These are phyloP conservation scores for Daedaleopsis sinensis DNA, from an alignment of 768 basidiomycete species.

Conservation along the genomic window DNA sequence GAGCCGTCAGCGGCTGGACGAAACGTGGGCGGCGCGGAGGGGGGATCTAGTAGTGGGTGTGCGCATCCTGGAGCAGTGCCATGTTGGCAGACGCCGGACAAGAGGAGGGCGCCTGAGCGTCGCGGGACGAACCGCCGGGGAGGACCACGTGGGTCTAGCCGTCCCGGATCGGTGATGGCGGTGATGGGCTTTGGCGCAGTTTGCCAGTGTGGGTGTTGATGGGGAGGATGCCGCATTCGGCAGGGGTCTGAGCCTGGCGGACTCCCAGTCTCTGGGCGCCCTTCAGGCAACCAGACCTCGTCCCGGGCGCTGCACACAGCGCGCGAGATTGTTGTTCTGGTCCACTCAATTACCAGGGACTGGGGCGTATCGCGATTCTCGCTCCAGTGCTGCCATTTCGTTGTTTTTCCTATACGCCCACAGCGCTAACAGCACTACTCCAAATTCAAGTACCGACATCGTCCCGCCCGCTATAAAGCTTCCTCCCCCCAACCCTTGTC, in stretches of 20 bases:
- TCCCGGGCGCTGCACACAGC: neutral
- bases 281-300: neutral
- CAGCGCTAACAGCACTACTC: slow-evolving; percentile 5
- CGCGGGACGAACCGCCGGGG: neutral
- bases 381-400: slow-evolving; percentile 5
- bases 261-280: neutral
- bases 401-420: slow-evolving; percentile 8
- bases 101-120: neutral
- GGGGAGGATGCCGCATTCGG: neutral
- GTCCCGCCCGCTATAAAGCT: slow-evolving; percentile 13
- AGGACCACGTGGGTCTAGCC: neutral
- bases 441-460: slow-evolving; percentile 15
- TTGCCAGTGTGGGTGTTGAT: slow-evolving; percentile 15
- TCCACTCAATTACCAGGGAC: neutral
- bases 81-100: neutral
- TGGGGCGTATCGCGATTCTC: neutral
- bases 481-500: slow-evolving; percentile 2
- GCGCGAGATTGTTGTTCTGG: neutral
- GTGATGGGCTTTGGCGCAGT: slow-evolving; percentile 3
- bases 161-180: neutral
- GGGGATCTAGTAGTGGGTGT: neutral
- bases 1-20: neutral
- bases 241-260: neutral
- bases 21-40: slow-evolving; percentile 1
- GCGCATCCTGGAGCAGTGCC: neutral